Evolutionary conservation across 1,284 basidiomycete species (phyloP).

Genomic region (Malassezia sympodialis): DNA sequence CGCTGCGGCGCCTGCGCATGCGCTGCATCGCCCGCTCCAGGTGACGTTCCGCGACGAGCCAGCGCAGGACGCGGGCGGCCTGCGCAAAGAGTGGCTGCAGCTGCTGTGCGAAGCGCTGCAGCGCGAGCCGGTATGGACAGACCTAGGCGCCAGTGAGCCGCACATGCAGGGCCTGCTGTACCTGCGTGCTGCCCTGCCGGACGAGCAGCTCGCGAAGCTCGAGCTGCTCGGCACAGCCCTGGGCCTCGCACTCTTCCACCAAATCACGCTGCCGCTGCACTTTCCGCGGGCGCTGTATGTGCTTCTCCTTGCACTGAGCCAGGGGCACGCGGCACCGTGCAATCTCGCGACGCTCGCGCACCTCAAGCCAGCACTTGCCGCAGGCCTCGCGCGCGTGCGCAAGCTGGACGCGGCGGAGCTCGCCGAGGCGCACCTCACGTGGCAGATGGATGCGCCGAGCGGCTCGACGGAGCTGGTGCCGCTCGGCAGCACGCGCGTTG

Average conservation of each 20-base stretch:
- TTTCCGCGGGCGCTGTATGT: constrained; percentile 18
- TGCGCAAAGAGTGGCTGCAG: constrained; percentile 30
- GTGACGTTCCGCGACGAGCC: constrained; percentile 27
- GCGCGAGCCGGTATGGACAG: background rate
- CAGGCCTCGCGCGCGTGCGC: constrained; percentile 19
- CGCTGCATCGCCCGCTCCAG: constrained; percentile 17
- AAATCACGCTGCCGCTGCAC: constrained; percentile 23
- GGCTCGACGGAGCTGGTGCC: background rate
- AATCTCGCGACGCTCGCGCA: constrained; percentile 19
- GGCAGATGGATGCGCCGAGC: constrained; percentile 1
- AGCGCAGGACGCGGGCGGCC: constrained; percentile 32
- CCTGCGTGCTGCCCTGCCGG: constrained; percentile 3
- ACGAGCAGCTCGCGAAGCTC: constrained; percentile 3
- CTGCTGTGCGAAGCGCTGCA: constrained; percentile 20
- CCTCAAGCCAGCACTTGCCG: constrained; percentile 19
- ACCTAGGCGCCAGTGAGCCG: constrained; percentile 7
- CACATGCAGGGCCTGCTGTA: constrained; percentile 7
- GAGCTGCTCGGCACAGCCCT: constrained; percentile 25
- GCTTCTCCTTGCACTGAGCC: constrained; percentile 18
- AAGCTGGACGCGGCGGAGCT: constrained; percentile 7
- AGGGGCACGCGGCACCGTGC: constrained; percentile 1
- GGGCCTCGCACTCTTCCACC: constrained; percentile 25
- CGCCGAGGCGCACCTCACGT: constrained; percentile 1
- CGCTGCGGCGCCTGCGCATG: background rate
- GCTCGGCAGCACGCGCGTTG: background rate